phyloP scores from a whole-genome alignment of 73 alveolate genomes.

The Tetrahymena thermophila region DNA sequence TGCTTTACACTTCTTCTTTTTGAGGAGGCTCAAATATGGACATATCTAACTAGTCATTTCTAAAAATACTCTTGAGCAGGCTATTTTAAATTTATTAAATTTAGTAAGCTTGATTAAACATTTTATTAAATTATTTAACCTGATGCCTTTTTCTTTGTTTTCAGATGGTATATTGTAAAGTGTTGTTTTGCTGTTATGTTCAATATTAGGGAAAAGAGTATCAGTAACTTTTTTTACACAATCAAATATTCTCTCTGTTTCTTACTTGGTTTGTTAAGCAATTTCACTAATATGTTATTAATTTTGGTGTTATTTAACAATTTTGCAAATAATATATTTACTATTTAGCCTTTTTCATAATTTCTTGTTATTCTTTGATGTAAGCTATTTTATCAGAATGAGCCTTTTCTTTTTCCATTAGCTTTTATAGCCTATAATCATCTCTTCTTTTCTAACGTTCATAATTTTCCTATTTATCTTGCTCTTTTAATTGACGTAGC shows the following conservation, averaged over 20 bases:
- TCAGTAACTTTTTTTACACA: not conserved
- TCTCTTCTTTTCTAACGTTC: not conserved
- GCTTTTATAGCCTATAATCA: not conserved
- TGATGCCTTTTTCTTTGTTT: not conserved
- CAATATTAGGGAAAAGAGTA: not conserved
- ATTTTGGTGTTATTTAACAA: not conserved
- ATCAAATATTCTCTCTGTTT: not conserved
- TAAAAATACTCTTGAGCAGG: not conserved
- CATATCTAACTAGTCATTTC: not conserved
- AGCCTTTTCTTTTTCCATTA: not conserved
- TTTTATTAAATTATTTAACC: not conserved
- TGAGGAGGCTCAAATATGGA: not conserved
- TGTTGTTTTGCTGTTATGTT: not conserved
- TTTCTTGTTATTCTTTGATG: not conserved
- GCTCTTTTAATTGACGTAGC: not conserved
- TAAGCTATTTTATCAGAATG: not conserved
- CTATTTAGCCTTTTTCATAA: not conserved
- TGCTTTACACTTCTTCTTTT: not conserved
- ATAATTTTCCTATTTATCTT: not conserved
- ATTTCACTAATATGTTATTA: not conserved
- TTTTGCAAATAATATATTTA: not conserved
- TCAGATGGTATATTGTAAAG: not conserved
- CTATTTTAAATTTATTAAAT: not conserved
- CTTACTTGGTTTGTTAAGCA: not conserved
- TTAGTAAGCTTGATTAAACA: not conserved